These are phyloP conservation scores for Aspergillus cavernicola DNA, from an alignment of 495 filamentous ascomycete species.

Conservation along the genomic window DNA sequence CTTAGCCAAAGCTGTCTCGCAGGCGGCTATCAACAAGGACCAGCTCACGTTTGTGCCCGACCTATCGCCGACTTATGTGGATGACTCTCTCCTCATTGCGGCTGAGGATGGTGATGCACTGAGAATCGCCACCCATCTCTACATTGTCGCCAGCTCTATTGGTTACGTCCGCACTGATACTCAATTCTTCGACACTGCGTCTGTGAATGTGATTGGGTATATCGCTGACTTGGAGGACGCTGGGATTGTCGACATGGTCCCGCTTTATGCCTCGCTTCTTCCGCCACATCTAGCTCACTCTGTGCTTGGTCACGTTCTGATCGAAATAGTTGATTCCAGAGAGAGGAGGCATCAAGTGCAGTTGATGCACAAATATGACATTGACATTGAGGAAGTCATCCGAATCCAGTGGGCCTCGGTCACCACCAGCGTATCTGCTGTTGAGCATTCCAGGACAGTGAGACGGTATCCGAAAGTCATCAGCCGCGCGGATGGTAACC, in stretches of 20 bases:
- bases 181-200: conserved; percentile 29
- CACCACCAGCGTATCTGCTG: conserved; percentile 23
- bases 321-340: conserved; percentile 57
- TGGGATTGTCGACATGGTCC: conserved; percentile 69
- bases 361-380: conserved; percentile 50
- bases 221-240: conserved; percentile 69
- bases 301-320: conserved; percentile 51
- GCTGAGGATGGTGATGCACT: conserved; percentile 41
- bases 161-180: conserved; percentile 34
- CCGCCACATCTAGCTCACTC: conserved; percentile 40
- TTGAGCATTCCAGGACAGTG: conserved; percentile 30
- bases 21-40: conserved; percentile 24
- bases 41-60: conserved; percentile 30
- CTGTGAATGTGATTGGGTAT: conserved; percentile 63
- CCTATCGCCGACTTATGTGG: conserved; percentile 23
- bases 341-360: conserved; percentile 47
- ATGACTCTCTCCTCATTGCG: conserved; percentile 35
- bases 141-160: conserved; percentile 40
- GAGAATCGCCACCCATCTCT: conserved; percentile 46
- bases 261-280: conserved; percentile 81
- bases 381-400: conserved; percentile 52
- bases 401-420: conserved; percentile 54
- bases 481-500: conserved; percentile 30
- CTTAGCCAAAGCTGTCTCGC: conserved; percentile 38
- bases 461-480: conserved; percentile 32